Evolutionary conservation across 306 rosid species (phyloP), one percentile per base, ranked within the genome.

Genomic region (Quercus cerris): DNA sequence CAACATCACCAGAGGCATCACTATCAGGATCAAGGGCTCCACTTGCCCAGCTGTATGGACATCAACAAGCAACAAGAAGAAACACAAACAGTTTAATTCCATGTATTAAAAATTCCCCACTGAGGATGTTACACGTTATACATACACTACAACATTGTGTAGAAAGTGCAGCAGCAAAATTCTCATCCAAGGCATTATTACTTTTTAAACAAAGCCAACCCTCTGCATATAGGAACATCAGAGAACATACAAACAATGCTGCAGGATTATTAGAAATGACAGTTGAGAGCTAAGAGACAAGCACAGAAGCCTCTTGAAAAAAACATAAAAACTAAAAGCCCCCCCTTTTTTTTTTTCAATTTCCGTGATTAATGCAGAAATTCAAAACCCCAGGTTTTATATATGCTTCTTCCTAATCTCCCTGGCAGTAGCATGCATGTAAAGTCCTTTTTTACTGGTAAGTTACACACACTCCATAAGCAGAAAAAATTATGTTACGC

Each of bases 1-100:
- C 93, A 84, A 94, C 80, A 90, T 96, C 99, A 54, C 95, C 94
- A 15, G 92, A 82, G 52, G 89, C 88, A 64, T 86, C 88, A 69
- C 92, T 87, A 88, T 96, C 97, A 13, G 98, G 97, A 88, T 91
- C 92, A 68, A 96, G 92, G 74, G 89, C 98, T 81, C 97, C 97
- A 86, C 99, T 96, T 56, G 91, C 97, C 99, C 98, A 93, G 73
- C 98, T 96, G 86, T 17, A 31, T 61, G 67, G 57, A 76, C 74
- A 56, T 76, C 78, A 35, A 28, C 59, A 58, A 73, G 46, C 23
- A 77, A 80, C 56, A 49, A 49, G 54, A 49, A 12, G 54, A 49
- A 49, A 49, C 44, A 30, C 1, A 62, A 19, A 19, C 71, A 18
- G 35, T 67, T 35, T 28, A 18, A 67, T 35, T 38, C 72, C 18